Evolutionary conservation across 78 protist genomes (phyloP).

Genomic region (Monosiga brevicollis): DNA sequence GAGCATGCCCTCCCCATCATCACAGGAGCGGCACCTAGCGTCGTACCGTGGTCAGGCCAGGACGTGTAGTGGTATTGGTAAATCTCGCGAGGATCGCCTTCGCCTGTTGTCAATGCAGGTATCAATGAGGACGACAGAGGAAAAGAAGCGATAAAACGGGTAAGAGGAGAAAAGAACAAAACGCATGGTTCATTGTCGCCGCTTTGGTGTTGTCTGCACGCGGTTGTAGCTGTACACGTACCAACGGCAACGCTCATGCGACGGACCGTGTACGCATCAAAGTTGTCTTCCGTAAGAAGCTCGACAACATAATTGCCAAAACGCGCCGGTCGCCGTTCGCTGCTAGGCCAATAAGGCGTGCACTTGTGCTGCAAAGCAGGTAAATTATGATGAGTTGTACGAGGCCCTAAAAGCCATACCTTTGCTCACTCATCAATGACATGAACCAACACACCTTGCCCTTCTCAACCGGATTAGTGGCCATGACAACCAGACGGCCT

Average conservation of each 20-base stretch:
- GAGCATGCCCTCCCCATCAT: too few relatives aligned
- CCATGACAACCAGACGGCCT: not conserved
- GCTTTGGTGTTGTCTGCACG: not conserved
- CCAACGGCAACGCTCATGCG: not conserved
- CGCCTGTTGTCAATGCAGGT: not conserved
- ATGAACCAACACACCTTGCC: too few relatives aligned
- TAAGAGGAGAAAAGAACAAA: not conserved
- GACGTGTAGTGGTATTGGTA: conserved; percentile 4
- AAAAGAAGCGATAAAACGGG: not conserved
- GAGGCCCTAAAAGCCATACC: not conserved
- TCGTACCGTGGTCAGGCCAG: conserved; percentile 18
- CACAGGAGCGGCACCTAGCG: too few relatives aligned
- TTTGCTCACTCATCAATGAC: not conserved
- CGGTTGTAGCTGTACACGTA: not conserved
- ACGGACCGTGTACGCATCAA: not conserved
- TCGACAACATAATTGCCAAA: not conserved
- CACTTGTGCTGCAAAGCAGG: not conserved
- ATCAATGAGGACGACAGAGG: too few relatives aligned
- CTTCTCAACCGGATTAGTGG: not conserved
- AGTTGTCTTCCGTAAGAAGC: not conserved
- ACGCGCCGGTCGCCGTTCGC: not conserved
- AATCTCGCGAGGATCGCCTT: not conserved
- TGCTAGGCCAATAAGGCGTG: conserved; percentile 4
- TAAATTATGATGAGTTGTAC: not conserved
- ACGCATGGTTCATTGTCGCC: not conserved